Evolutionary conservation across 73 alveolate genomes (phyloP).

Genomic region (Loxodes magnus): DNA sequence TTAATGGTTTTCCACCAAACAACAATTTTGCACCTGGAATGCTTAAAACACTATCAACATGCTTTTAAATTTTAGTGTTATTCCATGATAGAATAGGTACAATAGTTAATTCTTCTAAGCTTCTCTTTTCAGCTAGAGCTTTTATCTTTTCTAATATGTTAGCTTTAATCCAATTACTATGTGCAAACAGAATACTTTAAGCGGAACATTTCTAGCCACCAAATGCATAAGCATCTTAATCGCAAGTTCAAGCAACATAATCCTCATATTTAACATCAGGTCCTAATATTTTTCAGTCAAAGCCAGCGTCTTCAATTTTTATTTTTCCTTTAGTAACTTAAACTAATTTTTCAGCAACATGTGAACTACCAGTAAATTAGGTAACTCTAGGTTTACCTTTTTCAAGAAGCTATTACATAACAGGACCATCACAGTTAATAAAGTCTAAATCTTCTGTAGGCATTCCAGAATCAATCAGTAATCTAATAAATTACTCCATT

Average conservation of each 20-base stretch:
- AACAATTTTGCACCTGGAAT: conserved; percentile 75
- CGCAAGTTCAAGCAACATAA: conserved; percentile 72
- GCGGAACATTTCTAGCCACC: conserved; percentile 84
- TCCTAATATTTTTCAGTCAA: conserved; percentile 89
- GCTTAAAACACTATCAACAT: conserved; percentile 44
- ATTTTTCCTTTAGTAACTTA: conserved; percentile 41
- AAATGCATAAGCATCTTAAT: conserved; percentile 81
- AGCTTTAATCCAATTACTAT: conserved; percentile 54
- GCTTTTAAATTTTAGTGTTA: conserved; percentile 63
- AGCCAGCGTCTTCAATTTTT: conserved; percentile 89
- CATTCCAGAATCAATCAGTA: conserved; percentile 46
- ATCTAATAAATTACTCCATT: conserved; percentile 68
- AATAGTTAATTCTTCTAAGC: conserved; percentile 49
- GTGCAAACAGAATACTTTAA: conserved; percentile 66
- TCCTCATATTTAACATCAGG: conserved; percentile 73
- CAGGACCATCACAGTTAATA: conserved; percentile 34
- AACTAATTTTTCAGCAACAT: conserved; percentile 34
- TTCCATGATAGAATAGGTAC: conserved; percentile 90
- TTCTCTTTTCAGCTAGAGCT: conserved; percentile 61
- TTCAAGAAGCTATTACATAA: conserved; percentile 32
- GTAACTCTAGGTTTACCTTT: conserved; percentile 23
- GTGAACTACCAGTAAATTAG: conserved; percentile 61
- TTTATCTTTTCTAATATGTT: conserved; percentile 45
- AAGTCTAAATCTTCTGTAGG: conserved; percentile 19
- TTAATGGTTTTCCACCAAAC: conserved; percentile 84